A percentile compares a stretch with the other conserved stretches of the same genome.
These are phyloP conservation scores for Grosmannia penicillata DNA, from an alignment of 2,329 filamentous ascomycete species.

Conservation along the genomic window DNA sequence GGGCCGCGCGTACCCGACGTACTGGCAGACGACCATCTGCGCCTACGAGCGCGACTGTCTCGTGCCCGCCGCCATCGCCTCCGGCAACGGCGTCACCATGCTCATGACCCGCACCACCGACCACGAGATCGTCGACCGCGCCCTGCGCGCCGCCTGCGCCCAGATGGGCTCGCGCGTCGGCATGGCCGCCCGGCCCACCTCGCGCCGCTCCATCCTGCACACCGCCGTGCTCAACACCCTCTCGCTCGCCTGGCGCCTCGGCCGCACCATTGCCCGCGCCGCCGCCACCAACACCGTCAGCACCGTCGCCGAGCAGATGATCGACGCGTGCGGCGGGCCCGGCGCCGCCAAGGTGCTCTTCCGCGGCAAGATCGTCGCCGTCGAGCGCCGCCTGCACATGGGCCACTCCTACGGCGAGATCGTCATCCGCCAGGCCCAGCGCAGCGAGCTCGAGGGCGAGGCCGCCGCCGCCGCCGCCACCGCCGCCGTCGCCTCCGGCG, in stretches of 20 bases:
- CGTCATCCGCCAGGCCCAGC: slow-evolving; percentile 11
- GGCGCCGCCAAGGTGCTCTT: slow-evolving; percentile 31
- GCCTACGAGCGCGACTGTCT: slow-evolving; percentile 24
- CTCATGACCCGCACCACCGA: slow-evolving; percentile 25
- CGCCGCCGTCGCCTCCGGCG: background rate
- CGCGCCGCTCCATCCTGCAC: slow-evolving; percentile 19
- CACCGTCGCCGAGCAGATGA: slow-evolving; percentile 29
- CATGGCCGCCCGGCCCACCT: too few relatives aligned
- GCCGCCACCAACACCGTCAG: slow-evolving; percentile 21
- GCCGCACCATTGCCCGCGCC: slow-evolving; percentile 31
- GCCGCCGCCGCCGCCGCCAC: background rate
- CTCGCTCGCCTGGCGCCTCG: slow-evolving; percentile 27
- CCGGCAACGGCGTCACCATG: slow-evolving; percentile 27
- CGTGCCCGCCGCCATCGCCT: slow-evolving; percentile 28
- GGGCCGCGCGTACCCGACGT: slow-evolving; percentile 16
- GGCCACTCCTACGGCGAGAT: slow-evolving; percentile 30
- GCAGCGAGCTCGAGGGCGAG: slow-evolving; percentile 9
- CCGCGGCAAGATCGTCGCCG: slow-evolving; percentile 35
- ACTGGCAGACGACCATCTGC: slow-evolving; percentile 20
- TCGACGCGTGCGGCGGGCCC: slow-evolving; percentile 29
- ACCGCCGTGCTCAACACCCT: slow-evolving; percentile 24
- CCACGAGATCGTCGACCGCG: slow-evolving; percentile 25
- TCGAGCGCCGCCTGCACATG: slow-evolving; percentile 30
- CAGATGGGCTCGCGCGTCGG: too few relatives aligned
- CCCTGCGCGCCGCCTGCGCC: slow-evolving; percentile 20